Base-by-base conservation (phyloP, 2,329 filamentous ascomycete species). In the Apiospora koreana region DNA sequence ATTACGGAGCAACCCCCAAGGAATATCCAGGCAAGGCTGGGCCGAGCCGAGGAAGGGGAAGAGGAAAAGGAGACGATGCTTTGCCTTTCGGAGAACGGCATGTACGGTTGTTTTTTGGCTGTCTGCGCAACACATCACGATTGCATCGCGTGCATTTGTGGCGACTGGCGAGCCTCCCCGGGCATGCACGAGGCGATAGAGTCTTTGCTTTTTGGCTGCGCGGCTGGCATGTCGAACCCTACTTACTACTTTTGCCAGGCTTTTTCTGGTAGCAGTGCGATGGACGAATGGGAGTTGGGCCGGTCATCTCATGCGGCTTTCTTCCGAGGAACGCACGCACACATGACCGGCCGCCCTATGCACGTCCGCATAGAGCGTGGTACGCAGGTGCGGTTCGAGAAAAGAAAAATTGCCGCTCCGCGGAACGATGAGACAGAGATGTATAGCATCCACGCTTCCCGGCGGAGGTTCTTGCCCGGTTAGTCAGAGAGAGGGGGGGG, bases 81-180 rank as follows among this genome's bases (percentile, higher is more conserved):
- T 35, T 62, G 28, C 16, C 18, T 62, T 18, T 7, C 21, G 4
- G 28, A 35, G 54, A 31, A 31, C 10, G 31, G 28, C 41, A n/a
- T n/a, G 18, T 38, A 3, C n/a, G 54, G 16, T 62, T 62, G 28
- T 18, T 38, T 58, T 35, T 62, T 35, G 28, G 43, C 54, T 62
- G 54, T 54, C 54, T 62, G 54, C 28, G 54, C 54, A 62, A 62
- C 54, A 62, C 54, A 35, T 62, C 54, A 62, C 38, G 54, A 62
- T 62, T 62, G 54, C 54, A 62, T 62, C 54, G 54, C 54, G 31
- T 18, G 54, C 54, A 62, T 62, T 18, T 31, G 31, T 62, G 54
- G 54, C 54, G 31, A 62, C 7, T 62, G 28, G 54, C 28, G 54
- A 38, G 54, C 21, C 28, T 62, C 8, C 54, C 28, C 18, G 54